Evolutionary conservation across 23 red algal species (phyloP).

Genomic region (Gracilaria gracilis): DNA sequence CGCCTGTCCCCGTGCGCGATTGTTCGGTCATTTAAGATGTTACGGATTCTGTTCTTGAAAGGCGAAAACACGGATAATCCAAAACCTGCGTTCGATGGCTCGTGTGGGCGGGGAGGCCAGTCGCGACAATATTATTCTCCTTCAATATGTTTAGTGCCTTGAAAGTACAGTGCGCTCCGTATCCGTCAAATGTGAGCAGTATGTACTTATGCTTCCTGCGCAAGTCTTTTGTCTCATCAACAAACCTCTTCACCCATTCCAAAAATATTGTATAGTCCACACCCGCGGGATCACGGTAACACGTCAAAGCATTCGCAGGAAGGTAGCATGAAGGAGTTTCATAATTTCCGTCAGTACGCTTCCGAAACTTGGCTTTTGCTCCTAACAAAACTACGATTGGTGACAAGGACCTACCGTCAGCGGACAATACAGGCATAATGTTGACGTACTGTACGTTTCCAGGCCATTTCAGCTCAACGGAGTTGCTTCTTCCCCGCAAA

Average conservation of each 20-base stretch:
- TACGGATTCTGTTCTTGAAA: background rate
- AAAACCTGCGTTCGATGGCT: background rate
- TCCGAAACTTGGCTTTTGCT: background rate
- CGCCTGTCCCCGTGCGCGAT: background rate
- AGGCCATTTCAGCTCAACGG: background rate
- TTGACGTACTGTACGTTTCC: background rate
- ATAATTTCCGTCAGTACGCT: background rate
- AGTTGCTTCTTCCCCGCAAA: background rate
- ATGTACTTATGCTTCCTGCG: background rate
- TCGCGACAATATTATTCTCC: constrained; percentile 15
- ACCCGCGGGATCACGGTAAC: constrained; percentile 22
- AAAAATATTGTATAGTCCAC: background rate
- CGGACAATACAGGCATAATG: constrained; percentile 12
- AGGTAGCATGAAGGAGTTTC: background rate
- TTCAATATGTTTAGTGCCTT: background rate
- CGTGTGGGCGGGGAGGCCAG: background rate
- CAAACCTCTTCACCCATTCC: background rate
- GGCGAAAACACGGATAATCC: constrained; percentile 28
- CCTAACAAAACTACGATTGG: background rate
- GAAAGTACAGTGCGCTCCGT: background rate
- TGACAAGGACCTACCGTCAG: background rate
- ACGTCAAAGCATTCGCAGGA: background rate
- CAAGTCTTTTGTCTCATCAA: background rate
- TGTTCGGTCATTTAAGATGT: background rate
- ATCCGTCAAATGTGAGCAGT: constrained; percentile 11